A percentile compares a stretch with the other conserved stretches of the same genome.
Evolutionary conservation across 352 stramenopile genomes (phyloP).

Genomic region (Ophiocytium majus): DNA sequence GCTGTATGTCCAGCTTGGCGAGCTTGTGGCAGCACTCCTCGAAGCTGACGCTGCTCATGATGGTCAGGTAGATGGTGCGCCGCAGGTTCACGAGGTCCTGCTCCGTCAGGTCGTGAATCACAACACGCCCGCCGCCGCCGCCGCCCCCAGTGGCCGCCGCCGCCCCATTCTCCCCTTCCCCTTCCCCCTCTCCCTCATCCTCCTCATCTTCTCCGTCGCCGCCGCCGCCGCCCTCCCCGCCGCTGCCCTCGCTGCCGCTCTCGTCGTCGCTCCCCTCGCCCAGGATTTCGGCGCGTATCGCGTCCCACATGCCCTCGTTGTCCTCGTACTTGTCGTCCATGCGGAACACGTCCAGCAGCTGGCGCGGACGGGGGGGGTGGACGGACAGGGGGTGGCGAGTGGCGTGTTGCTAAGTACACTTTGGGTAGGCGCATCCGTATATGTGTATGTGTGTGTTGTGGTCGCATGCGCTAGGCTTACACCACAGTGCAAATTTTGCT

Average conservation of each 20-base stretch:
- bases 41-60: constrained; percentile 98
- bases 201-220: constrained; percentile 61
- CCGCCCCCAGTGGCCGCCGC: constrained; percentile 53
- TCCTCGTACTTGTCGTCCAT: constrained; percentile 75
- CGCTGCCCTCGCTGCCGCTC: constrained; percentile 64
- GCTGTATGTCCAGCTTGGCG: constrained; percentile 92
- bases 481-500: too few relatives aligned
- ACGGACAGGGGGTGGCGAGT: neutral
- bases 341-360: constrained; percentile 87
- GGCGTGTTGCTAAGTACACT: neutral
- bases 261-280: constrained; percentile 75
- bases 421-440: too few relatives aligned
- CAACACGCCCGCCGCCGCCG: neutral
- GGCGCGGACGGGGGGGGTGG: neutral
- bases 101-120: constrained; percentile 94
- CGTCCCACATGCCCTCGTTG: constrained; percentile 90
- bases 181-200: constrained; percentile 47
- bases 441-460: too few relatives aligned
- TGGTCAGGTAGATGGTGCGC: constrained; percentile 98
- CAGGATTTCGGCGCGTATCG: constrained; percentile 94
- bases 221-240: constrained; percentile 64
- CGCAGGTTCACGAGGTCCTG: constrained; percentile 95
- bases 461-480: too few relatives aligned
- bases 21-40: constrained; percentile 99
- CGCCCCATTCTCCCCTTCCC: constrained; percentile 50